Base-by-base conservation (phyloP, 495 filamentous ascomycete genomes). In the Penicillium cataractarum region DNA sequence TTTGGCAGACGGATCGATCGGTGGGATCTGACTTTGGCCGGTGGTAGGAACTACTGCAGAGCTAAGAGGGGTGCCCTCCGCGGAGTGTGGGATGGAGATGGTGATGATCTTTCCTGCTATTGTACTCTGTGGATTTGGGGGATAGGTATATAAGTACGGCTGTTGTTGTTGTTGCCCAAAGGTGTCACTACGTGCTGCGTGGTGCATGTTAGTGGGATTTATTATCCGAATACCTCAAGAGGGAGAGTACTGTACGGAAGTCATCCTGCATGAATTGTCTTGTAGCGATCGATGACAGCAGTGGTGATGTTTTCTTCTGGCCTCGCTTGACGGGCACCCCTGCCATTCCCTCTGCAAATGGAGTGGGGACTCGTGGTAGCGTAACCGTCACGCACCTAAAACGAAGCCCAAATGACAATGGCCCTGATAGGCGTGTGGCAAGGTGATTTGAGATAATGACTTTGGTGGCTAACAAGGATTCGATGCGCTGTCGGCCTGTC, bases 41-140 rank as follows among this genome's bases (percentile, higher is more conserved):
- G 31, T 9, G 27, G 29, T 53, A 10, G 27, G 26, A 53, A 53
- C 50, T 53, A 53, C 50, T 53, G 50, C 27, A n/a, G 50, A 53
- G 50, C 50, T 35, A 53, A 35, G 50, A 53, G n/a, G n/a, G n/a
- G n/a, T n/a, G n/a, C n/a, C n/a, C n/a, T 46, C 21, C 42, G 22
- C 15, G 19, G 19, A 17, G 21, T 10, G 9, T 12, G 44, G 22
- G 44, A 12, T 42, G 39, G 39, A 42, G 39, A 22, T 44, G 40
- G 22, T 0, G 40, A 49, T 26, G 46, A 49, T 27, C 22, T 5
- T 48, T 48, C 3, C 44, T 1, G 39, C n/a, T n/a, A n/a, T n/a
- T n/a, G n/a, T n/a, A n/a, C n/a, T n/a, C n/a, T n/a, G 39, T 19
- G 15, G 39, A n/a, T 1, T 8, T 21, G 39, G n/a, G 15, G 0